Evolutionary conservation across 768 basidiomycete species (phyloP), one percentile per base, ranked within the genome.

Genomic region (Crucibulum laeve): DNA sequence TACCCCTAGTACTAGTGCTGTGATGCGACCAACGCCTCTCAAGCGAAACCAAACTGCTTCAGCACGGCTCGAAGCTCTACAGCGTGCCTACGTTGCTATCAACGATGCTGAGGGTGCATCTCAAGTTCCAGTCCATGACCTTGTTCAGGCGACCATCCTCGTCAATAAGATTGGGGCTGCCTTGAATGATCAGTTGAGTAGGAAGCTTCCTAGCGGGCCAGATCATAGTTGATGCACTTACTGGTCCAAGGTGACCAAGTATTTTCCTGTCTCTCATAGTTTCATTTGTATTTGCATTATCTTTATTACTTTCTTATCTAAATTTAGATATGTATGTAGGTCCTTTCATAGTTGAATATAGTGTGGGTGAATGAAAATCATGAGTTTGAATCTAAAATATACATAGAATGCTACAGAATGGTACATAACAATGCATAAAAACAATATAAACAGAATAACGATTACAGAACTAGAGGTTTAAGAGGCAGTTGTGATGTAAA

Each of bases 91-190:
- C 45, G 64, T 65, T 6, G 65, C 67, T 8, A 52, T 80, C 11
- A 48, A 61, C 6, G 55, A 58, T 25, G 53, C 55, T 5, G 62
- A 64, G 10, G 68, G 68, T 6, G 69, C 60, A 5, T 77, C 77
- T 15, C 78, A 81, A 44, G 63, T 74, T 24, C 64, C 73, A 13
- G 58, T 73, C 19, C 61, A 73, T 18, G 77, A 79, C 48, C 64
- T 81, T 11, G 49, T 74, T 11, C 68, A 70, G 21, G 76, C 74
- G 6, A 67, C 69, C 14, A 62, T 53, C 25, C 50, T 79, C 23
- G 68, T 73, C 4, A 67, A 74, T 48, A 62, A 68, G 51, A 72
- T 82, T 14, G 70, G 72, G 28, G 59, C 63, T 13, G 62, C 63
- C 23, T 51, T 80, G 46, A 74, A 69, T 23, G 72, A 74, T 47